Conservation (phyloP, 1,284 basidiomycete genomes). For the Mrakiaceae sp. region DNA sequence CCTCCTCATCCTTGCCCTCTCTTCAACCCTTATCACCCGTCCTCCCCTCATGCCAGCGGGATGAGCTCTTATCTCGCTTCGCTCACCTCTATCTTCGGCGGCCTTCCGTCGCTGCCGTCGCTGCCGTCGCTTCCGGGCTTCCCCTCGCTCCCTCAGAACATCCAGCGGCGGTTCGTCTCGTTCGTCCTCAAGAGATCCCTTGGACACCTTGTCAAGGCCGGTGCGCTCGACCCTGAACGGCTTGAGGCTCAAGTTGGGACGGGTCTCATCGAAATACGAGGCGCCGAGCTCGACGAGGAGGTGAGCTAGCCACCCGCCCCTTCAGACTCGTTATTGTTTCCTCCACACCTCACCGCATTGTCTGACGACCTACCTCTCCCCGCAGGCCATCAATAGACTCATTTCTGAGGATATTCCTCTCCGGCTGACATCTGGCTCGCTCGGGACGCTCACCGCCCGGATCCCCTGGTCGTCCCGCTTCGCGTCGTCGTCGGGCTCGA, state of each 20-base stretch:
- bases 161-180: constrained; percentile 81
- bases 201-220: constrained; percentile 74
- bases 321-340: too few relatives aligned
- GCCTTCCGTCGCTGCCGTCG: constrained; percentile 4
- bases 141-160: constrained; percentile 57
- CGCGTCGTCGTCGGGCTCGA: constrained; percentile 47
- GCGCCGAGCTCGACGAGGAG: constrained; percentile 64
- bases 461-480: constrained; percentile 32
- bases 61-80: too few relatives aligned
- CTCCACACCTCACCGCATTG: too few relatives aligned
- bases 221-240: constrained; percentile 72
- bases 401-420: constrained; percentile 56
- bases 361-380: not conserved
- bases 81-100: too few relatives aligned
- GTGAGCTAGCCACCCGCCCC: constrained; percentile 40
- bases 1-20: too few relatives aligned
- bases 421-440: constrained; percentile 54
- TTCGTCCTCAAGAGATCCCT: constrained; percentile 74
- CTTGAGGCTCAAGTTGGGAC: constrained; percentile 86
- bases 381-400: constrained; percentile 65
- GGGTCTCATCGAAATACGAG: constrained; percentile 73
- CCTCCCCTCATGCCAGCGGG: too few relatives aligned
- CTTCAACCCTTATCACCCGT: too few relatives aligned
- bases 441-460: constrained; percentile 56
- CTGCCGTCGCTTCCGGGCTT: constrained; percentile 19